These are phyloP conservation scores for Aspergillus sp. DNA, from an alignment of 2,329 filamentous ascomycete species.

Conservation along the genomic window DNA sequence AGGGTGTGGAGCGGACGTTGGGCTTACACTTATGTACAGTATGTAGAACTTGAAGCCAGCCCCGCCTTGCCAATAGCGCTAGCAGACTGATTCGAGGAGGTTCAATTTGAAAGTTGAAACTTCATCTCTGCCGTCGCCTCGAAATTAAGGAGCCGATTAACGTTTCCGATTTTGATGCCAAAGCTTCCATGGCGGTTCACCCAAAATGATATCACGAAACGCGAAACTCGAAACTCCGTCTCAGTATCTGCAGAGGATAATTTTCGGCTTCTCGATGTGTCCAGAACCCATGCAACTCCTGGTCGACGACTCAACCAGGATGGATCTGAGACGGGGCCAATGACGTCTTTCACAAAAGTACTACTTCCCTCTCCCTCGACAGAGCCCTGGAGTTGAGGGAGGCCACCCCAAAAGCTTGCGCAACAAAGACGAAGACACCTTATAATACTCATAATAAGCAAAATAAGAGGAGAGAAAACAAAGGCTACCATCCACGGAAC, in stretches of 20 bases:
- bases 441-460: neutral
- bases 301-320: neutral
- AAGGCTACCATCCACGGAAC: slow-evolving; percentile 9
- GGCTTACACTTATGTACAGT: neutral
- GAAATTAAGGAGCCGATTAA: slow-evolving; percentile 3
- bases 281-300: slow-evolving; percentile 21
- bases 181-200: neutral
- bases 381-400: neutral
- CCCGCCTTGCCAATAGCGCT: slow-evolving; percentile 13
- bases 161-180: neutral
- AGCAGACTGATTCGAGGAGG: neutral
- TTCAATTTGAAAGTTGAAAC: slow-evolving; percentile 4
- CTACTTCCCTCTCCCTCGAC: neutral
- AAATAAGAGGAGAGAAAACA: slow-evolving; percentile 5
- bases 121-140: neutral
- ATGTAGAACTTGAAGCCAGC: neutral
- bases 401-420: neutral
- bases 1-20: neutral
- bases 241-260: slow-evolving; percentile 12
- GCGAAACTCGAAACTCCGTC: neutral
- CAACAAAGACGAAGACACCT: neutral
- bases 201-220: neutral
- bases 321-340: slow-evolving; percentile 19
- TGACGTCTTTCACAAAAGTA: slow-evolving; percentile 18
- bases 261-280: slow-evolving; percentile 20